Conservation (phyloP, 306 rosid genomes). For the Lathyrus aphaca region DNA sequence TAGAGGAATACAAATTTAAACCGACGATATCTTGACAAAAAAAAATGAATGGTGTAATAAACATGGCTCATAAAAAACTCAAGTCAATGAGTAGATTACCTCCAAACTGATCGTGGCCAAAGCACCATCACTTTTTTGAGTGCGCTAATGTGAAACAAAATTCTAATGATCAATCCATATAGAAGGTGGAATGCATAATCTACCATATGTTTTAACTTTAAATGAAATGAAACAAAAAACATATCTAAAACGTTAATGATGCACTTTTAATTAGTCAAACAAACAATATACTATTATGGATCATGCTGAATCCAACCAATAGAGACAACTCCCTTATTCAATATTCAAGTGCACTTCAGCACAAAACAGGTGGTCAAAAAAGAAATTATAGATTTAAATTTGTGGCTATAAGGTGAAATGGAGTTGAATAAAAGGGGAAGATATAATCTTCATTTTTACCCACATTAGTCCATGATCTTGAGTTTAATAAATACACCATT, state of each 20-base stretch:
- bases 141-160: not conserved
- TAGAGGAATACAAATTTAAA: too few species aligned
- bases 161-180: not conserved
- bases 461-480: too few species aligned
- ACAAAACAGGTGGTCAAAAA: too few species aligned
- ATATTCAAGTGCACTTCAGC: too few species aligned
- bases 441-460: too few species aligned
- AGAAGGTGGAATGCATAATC: not conserved
- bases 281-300: not conserved
- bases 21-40: too few species aligned
- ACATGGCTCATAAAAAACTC: not conserved
- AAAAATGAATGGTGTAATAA: not conserved
- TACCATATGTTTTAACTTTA: not conserved
- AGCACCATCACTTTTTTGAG: not conserved
- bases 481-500: too few species aligned
- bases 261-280: not conserved
- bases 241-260: not conserved
- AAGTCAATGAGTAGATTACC: not conserved
- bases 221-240: not conserved
- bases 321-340: not conserved
- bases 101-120: not conserved
- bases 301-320: not conserved
- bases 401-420: too few species aligned
- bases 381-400: too few species aligned
- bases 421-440: too few species aligned